phyloP scores from a whole-genome alignment of 2,329 filamentous ascomycete species.

The Bipolaris victoriae region DNA sequence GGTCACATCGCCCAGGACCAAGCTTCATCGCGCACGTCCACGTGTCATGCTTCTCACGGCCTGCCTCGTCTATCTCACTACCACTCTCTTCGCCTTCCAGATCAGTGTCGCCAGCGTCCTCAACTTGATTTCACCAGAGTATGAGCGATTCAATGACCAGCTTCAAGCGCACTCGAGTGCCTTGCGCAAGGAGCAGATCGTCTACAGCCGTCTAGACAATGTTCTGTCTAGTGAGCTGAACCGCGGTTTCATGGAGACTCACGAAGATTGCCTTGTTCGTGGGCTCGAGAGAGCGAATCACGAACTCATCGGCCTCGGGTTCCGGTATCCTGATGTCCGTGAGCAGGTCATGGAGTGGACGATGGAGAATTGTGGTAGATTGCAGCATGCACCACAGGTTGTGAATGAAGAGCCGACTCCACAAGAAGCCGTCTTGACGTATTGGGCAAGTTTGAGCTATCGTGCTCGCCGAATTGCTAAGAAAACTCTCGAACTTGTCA shows the following conservation, averaged over 20 bases:
- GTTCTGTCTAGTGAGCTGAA: conserved; percentile 16
- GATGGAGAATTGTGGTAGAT: conserved; percentile 27
- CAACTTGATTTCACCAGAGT: conserved; percentile 7
- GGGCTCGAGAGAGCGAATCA: conserved; percentile 22
- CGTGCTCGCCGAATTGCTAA: conserved; percentile 1
- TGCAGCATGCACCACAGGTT: conserved; percentile 27
- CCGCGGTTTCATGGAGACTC: conserved; percentile 25
- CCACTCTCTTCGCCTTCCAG: conserved; percentile 11
- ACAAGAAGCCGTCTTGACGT: conserved; percentile 10
- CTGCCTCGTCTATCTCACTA: conserved; percentile 16
- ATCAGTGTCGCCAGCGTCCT: conserved; percentile 9
- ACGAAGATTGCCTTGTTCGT: conserved; percentile 36
- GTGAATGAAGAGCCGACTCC: conserved; percentile 2
- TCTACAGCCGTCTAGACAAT: conserved; percentile 14
- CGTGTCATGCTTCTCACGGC: conserved; percentile 13
- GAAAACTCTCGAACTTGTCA: conserved; percentile 1
- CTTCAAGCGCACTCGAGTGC: not conserved
- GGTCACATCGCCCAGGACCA: not conserved
- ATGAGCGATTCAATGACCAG: conserved; percentile 12
- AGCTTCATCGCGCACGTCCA: conserved; percentile 5
- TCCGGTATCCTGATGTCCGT: conserved; percentile 22
- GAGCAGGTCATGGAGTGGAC: conserved; percentile 31
- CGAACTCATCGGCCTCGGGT: conserved; percentile 17
- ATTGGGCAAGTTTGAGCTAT: conserved; percentile 5
- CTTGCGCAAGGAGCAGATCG: conserved; percentile 7